Conservation (phyloP, 2,329 filamentous ascomycete genomes). For the Sphaceloma murrayae region DNA sequence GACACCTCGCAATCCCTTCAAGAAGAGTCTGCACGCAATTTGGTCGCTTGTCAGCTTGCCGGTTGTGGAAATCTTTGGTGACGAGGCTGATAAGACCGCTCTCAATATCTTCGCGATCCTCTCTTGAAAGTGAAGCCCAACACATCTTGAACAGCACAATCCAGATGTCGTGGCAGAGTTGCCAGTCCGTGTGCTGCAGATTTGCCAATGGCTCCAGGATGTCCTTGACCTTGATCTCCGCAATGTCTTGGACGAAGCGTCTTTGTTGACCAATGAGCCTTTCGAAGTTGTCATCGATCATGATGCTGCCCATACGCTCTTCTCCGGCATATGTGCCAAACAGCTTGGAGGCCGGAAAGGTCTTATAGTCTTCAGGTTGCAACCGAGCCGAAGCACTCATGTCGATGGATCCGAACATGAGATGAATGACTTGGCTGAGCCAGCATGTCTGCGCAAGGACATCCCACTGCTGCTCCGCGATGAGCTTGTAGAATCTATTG, state of each 20-base stretch:
- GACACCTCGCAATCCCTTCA: conserved; percentile 74
- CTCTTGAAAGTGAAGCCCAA: conserved; percentile 79
- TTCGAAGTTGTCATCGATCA: conserved; percentile 76
- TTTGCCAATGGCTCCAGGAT: conserved; percentile 83
- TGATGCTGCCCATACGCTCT: conserved; percentile 49
- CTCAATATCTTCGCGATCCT: conserved; percentile 83
- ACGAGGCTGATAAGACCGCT: conserved; percentile 82
- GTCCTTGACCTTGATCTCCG: conserved; percentile 79
- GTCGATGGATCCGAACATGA: conserved; percentile 85
- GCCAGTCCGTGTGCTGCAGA: conserved; percentile 78
- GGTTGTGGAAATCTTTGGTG: conserved; percentile 89
- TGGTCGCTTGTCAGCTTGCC: conserved; percentile 87
- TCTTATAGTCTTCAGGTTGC: conserved; percentile 72
- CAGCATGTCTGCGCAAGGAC: conserved; percentile 91
- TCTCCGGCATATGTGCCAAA: conserved; percentile 69
- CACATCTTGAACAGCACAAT: conserved; percentile 81
- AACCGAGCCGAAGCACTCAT: conserved; percentile 70
- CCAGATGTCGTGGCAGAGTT: conserved; percentile 83
- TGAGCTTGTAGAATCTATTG: conserved; percentile 77
- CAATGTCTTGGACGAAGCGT: conserved; percentile 73
- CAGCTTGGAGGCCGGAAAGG: conserved; percentile 62
- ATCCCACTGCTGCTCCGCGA: conserved; percentile 94
- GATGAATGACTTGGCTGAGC: conserved; percentile 87
- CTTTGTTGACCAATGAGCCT: conserved; percentile 66
- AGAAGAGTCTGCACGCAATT: conserved; percentile 92